Evolutionary conservation across 2,329 filamentous ascomycete genomes (phyloP).

Genomic region (Herpotrichia juniperi): DNA sequence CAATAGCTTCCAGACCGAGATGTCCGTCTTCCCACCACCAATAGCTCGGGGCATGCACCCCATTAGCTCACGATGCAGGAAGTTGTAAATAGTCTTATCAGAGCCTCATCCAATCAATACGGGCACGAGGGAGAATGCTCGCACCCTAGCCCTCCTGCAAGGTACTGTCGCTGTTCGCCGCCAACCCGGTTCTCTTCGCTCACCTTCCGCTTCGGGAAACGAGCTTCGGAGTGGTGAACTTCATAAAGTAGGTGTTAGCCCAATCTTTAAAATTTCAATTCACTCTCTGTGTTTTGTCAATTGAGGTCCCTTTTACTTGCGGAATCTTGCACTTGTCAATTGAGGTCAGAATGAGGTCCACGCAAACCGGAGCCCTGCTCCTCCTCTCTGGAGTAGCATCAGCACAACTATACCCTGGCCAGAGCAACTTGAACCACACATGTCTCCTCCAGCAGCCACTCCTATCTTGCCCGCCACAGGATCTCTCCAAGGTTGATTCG

Average conservation of each 20-base stretch:
- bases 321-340: slow-evolving; percentile 1
- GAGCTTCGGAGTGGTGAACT: slow-evolving; percentile 25
- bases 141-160: slow-evolving; percentile 30
- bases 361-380: slow-evolving; percentile 16
- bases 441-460: slow-evolving; percentile 53
- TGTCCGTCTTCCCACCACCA: background rate
- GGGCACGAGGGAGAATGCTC: slow-evolving; percentile 33
- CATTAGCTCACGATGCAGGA: background rate
- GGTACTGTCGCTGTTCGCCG: slow-evolving; percentile 35
- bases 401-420: slow-evolving; percentile 52
- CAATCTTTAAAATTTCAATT: background rate
- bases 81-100: slow-evolving; percentile 19
- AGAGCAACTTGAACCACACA: slow-evolving; percentile 62
- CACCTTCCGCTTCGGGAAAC: slow-evolving; percentile 42
- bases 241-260: slow-evolving; percentile 18
- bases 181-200: slow-evolving; percentile 6
- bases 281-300: slow-evolving; percentile 1
- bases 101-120: slow-evolving; percentile 33
- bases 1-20: background rate
- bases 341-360: slow-evolving; percentile 27
- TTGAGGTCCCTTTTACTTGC: slow-evolving; percentile 4
- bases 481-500: slow-evolving; percentile 56
- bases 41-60: background rate
- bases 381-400: slow-evolving; percentile 26
- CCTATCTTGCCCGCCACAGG: slow-evolving; percentile 39